A percentile compares a stretch with the other conserved stretches of the same genome.
Evolutionary conservation across 306 rosid species (phyloP).

Genomic region (Coriaria nepalensis): DNA sequence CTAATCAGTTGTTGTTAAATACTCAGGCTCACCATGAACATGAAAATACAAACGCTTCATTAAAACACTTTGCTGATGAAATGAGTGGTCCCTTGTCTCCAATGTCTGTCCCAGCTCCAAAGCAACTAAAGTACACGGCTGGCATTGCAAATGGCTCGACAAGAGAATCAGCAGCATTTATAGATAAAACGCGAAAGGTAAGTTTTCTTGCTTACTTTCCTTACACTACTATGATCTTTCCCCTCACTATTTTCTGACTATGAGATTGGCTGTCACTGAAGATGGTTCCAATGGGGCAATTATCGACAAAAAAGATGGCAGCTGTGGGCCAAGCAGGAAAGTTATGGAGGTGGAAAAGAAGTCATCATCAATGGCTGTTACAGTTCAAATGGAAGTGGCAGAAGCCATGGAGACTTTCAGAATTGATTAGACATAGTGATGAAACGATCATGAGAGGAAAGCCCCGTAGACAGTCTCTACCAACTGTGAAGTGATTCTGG

Average conservation of each 20-base stretch:
- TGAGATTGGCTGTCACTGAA: conserved; percentile 25
- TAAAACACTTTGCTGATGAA: conserved; percentile 60
- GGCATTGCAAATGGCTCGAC: conserved; percentile 64
- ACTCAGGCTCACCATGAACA: conserved; percentile 29
- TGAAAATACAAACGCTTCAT: conserved; percentile 50
- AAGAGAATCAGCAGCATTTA: conserved; percentile 64
- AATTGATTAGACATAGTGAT: conserved; percentile 82
- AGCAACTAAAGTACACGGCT: conserved; percentile 79
- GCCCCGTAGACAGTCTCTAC: conserved; percentile 67
- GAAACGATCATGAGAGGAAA: conserved; percentile 72
- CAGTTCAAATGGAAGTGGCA: conserved; percentile 99
- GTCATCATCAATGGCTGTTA: conserved; percentile 93
- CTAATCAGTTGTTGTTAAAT: conserved; percentile 6
- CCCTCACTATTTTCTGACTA: conserved; percentile 18
- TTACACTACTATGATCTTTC: conserved; percentile 11
- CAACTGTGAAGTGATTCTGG: conserved; percentile 26
- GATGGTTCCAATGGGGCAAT: conserved; percentile 87
- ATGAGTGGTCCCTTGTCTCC: conserved; percentile 56
- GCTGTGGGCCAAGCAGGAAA: conserved; percentile 75
- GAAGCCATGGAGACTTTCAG: conserved; percentile 98
- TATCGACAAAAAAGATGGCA: conserved; percentile 71
- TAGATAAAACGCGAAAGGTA: conserved; percentile 73
- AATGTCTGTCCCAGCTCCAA: conserved; percentile 63
- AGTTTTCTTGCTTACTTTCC: conserved; percentile 10
- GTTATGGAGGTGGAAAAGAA: conserved; percentile 98